Evolutionary conservation across 768 basidiomycete genomes (phyloP).

Genomic region (Trametes gibbosa): DNA sequence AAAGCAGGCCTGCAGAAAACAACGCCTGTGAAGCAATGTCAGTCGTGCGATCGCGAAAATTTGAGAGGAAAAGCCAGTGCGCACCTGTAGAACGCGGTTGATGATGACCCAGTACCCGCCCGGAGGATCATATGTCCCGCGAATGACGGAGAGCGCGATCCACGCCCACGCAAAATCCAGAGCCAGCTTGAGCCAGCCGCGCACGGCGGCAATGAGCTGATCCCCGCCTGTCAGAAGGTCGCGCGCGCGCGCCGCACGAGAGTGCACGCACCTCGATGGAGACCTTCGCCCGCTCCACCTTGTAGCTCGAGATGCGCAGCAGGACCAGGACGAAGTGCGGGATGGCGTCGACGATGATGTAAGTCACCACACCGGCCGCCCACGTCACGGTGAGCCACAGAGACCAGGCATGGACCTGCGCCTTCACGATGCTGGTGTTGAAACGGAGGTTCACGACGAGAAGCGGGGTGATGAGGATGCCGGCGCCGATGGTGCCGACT

Average conservation of each 20-base stretch:
- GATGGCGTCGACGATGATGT: slow-evolving; percentile 60
- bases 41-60: slow-evolving; percentile 33
- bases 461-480: slow-evolving; percentile 65
- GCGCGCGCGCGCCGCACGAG: neutral
- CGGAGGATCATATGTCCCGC: slow-evolving; percentile 54
- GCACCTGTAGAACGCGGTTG: slow-evolving; percentile 70
- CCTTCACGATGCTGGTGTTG: slow-evolving; percentile 41
- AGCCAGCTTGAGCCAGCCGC: slow-evolving; percentile 66
- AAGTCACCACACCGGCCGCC: slow-evolving; percentile 60
- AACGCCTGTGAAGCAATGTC: slow-evolving; percentile 34
- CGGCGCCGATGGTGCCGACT: slow-evolving; percentile 55
- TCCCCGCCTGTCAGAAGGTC: neutral
- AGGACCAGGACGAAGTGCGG: slow-evolving; percentile 55
- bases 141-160: slow-evolving; percentile 67
- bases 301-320: slow-evolving; percentile 54
- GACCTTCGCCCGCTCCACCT: slow-evolving; percentile 63
- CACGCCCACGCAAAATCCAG: slow-evolving; percentile 71
- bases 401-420: slow-evolving; percentile 63
- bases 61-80: slow-evolving; percentile 2
- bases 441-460: slow-evolving; percentile 68
- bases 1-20: slow-evolving; percentile 42
- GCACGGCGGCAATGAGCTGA: slow-evolving; percentile 66
- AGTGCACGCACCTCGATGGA: slow-evolving; percentile 56
- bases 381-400: slow-evolving; percentile 69
- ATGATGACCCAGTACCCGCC: slow-evolving; percentile 65